phyloP scores from a whole-genome alignment of 2,329 filamentous ascomycete genomes.

The Fusarium zealandicum region DNA sequence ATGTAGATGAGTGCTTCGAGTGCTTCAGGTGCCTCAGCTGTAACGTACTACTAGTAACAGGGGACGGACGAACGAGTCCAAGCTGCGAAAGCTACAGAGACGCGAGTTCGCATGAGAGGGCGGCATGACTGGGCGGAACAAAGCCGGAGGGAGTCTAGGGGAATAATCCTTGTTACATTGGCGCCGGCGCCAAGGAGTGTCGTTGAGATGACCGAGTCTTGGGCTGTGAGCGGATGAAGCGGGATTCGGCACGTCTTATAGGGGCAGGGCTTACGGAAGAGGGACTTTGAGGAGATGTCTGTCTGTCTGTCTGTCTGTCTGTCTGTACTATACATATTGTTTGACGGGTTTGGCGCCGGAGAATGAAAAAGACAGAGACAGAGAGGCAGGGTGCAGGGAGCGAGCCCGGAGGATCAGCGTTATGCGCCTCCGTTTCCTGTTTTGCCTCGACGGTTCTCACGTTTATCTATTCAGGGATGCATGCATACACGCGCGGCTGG shows the following conservation, averaged over 20 bases:
- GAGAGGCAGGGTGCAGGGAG: neutral
- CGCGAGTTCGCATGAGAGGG: neutral
- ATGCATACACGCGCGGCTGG: constrained; percentile 36
- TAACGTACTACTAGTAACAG: neutral
- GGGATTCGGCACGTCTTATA: neutral
- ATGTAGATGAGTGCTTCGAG: no score
- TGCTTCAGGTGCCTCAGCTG: neutral
- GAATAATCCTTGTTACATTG: neutral
- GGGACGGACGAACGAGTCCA: constrained; percentile 8
- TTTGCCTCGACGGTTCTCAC: constrained; percentile 26
- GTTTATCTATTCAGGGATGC: neutral
- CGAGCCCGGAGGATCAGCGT: neutral
- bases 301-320: no score
- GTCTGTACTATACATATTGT: no score
- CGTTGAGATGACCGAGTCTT: neutral
- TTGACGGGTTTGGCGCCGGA: constrained; percentile 1
- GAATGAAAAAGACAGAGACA: neutral
- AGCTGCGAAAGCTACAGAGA: neutral
- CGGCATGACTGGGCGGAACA: neutral
- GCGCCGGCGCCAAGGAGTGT: neutral
- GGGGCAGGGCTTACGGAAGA: neutral
- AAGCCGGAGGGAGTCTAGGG: neutral
- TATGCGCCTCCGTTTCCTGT: constrained; percentile 11
- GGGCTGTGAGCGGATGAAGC: neutral
- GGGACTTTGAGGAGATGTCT: neutral